Conservation (phyloP, 2,329 filamentous ascomycete genomes). For the Epicoccum nigrum region DNA sequence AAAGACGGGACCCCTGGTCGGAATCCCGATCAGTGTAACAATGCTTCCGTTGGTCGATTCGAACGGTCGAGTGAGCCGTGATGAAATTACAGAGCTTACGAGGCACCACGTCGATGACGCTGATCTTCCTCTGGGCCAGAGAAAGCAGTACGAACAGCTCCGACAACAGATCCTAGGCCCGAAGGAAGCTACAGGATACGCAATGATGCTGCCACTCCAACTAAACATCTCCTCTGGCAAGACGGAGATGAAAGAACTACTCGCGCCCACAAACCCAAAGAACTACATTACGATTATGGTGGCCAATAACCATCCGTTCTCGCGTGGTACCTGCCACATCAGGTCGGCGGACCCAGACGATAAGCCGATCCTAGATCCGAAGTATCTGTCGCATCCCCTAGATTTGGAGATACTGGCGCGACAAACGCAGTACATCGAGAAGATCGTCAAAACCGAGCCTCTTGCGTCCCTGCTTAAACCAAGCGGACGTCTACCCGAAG, state of each 20-base stretch:
- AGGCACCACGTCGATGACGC: background rate
- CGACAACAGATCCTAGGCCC: constrained; percentile 1
- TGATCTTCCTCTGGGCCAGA: background rate
- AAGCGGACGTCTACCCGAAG: constrained; percentile 9
- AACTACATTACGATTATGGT: constrained; percentile 38
- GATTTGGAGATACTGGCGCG: constrained; percentile 50
- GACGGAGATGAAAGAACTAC: constrained; percentile 17
- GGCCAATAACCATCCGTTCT: constrained; percentile 44
- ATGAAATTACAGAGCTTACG: background rate
- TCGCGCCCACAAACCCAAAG: constrained; percentile 18
- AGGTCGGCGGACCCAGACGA: constrained; percentile 39
- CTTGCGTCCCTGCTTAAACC: constrained; percentile 35
- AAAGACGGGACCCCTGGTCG: constrained; percentile 25
- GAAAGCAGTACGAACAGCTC: constrained; percentile 12
- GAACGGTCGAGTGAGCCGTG: constrained; percentile 14
- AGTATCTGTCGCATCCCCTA: constrained; percentile 51
- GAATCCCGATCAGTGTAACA: constrained; percentile 26
- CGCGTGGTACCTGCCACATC: constrained; percentile 50
- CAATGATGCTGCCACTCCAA: constrained; percentile 18
- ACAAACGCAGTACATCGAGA: constrained; percentile 37
- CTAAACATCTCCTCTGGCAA: constrained; percentile 15
- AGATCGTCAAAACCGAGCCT: constrained; percentile 33
- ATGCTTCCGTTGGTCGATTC: constrained; percentile 35
- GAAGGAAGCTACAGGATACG: constrained; percentile 3
- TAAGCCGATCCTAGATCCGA: constrained; percentile 49